phyloP scores from a whole-genome alignment of 1,139 yeast genomes.

The Kodamaea alishanica region DNA sequence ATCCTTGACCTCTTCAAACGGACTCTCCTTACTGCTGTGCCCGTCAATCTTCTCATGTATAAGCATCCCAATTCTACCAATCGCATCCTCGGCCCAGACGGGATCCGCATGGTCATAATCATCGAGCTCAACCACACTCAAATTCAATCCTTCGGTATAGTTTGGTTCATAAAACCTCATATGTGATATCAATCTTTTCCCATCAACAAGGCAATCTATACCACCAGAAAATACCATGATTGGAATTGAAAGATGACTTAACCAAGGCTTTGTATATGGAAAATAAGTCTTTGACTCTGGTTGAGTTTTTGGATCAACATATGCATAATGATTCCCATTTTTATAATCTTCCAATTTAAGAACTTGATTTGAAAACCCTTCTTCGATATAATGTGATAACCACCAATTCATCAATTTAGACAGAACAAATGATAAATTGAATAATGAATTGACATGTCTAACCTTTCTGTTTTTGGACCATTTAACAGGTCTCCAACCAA shows the following conservation, averaged over 20 bases:
- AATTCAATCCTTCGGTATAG: conserved; percentile 37
- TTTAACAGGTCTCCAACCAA: conserved; percentile 77
- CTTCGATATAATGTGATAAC: conserved; percentile 49
- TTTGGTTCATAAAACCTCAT: conserved; percentile 49
- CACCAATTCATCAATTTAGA: conserved; percentile 89
- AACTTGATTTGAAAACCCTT: conserved; percentile 41
- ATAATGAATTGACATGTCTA: conserved; percentile 70
- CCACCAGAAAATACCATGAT: conserved; percentile 61
- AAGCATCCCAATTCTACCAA: conserved; percentile 27
- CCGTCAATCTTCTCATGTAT: conserved; percentile 7
- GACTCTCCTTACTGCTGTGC: neutral
- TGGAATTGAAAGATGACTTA: conserved; percentile 45
- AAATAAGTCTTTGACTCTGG: conserved; percentile 55
- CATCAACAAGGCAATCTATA: conserved; percentile 65
- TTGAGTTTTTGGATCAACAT: conserved; percentile 9
- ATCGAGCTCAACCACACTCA: conserved; percentile 36
- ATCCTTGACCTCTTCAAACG: neutral
- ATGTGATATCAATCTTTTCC: conserved; percentile 50
- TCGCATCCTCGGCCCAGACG: conserved; percentile 53
- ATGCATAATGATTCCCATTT: conserved; percentile 24
- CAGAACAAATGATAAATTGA: conserved; percentile 83
- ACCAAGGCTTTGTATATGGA: conserved; percentile 54
- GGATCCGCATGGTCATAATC: conserved; percentile 55
- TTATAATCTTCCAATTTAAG: conserved; percentile 32
- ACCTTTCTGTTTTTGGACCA: conserved; percentile 63